Evolutionary conservation across 257 asterid species (phyloP).

Genomic region (Dorcoceras hygrometricum): DNA sequence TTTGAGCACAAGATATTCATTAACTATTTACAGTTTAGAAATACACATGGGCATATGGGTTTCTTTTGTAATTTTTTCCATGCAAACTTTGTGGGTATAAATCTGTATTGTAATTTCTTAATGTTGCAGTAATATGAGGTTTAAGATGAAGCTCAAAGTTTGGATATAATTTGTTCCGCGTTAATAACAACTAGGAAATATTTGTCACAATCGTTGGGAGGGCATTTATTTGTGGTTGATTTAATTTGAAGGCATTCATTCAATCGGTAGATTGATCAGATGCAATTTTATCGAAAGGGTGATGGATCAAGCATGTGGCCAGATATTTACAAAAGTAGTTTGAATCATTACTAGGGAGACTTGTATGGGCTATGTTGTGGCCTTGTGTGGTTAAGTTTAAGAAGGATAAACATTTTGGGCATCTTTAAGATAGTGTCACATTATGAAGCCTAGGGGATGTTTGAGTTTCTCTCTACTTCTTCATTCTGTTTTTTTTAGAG

Average conservation of each 20-base stretch:
- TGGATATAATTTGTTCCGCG: neutral
- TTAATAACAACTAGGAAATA: neutral
- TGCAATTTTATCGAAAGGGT: neutral
- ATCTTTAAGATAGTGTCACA: no score
- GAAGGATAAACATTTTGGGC: neutral
- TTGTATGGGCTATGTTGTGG: neutral
- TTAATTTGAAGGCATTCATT: neutral
- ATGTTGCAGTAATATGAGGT: constrained; percentile 13
- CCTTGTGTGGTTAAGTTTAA: constrained; percentile 1
- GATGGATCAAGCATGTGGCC: neutral
- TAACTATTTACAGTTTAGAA: neutral
- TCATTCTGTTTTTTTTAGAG: constrained; percentile 1
- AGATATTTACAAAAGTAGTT: neutral
- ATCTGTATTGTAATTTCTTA: constrained; percentile 5
- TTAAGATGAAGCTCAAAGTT: constrained; percentile 16
- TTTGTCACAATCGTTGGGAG: constrained; percentile 1
- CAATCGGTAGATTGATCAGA: constrained; percentile 4
- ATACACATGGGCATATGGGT: neutral
- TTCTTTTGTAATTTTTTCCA: neutral
- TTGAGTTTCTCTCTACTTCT: constrained; percentile 13
- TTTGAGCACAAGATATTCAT: neutral
- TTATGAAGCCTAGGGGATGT: no score
- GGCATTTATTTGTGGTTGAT: neutral
- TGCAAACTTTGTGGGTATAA: neutral
- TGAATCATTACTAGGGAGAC: neutral